Percentiles rank a stretch among this genome's conserved stretches.
These are phyloP conservation scores for Penicillium vulpinum DNA, from an alignment of 2,329 filamentous ascomycete species.

Conservation along the genomic window DNA sequence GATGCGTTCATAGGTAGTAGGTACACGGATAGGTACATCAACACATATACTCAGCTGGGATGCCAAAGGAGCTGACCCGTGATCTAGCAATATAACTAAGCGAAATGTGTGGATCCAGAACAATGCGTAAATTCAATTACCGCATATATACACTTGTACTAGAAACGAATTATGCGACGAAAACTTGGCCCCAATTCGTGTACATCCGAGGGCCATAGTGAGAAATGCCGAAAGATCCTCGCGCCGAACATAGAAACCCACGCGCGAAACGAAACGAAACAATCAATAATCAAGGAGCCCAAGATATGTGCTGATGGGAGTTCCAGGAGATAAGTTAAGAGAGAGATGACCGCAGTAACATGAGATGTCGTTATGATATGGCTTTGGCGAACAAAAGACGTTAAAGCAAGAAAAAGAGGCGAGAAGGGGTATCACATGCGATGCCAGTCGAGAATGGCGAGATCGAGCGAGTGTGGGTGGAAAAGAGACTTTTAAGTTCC, in stretches of 20 bases:
- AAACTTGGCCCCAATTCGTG: neutral
- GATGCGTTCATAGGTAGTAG: no score
- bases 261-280: neutral
- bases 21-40: neutral
- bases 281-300: neutral
- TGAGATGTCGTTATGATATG: neutral
- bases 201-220: slow-evolving; percentile 3
- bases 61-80: neutral
- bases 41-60: neutral
- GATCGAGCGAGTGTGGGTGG: slow-evolving; percentile 21
- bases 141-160: neutral
- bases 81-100: neutral
- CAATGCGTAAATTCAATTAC: neutral
- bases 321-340: neutral
- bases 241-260: neutral
- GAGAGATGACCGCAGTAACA: neutral
- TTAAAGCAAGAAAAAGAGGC: slow-evolving; percentile 7
- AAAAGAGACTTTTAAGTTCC: slow-evolving; percentile 3
- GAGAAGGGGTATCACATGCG: slow-evolving; percentile 37
- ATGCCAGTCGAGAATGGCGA: slow-evolving; percentile 21
- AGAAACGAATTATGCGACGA: neutral
- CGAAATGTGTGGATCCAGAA: neutral
- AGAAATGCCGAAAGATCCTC: neutral
- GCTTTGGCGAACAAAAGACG: neutral
- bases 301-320: neutral